Percentiles rank a stretch among this genome's conserved stretches.
phyloP scores from a whole-genome alignment of 441 rosid genomes.

The Adansonia madagascariensis region DNA sequence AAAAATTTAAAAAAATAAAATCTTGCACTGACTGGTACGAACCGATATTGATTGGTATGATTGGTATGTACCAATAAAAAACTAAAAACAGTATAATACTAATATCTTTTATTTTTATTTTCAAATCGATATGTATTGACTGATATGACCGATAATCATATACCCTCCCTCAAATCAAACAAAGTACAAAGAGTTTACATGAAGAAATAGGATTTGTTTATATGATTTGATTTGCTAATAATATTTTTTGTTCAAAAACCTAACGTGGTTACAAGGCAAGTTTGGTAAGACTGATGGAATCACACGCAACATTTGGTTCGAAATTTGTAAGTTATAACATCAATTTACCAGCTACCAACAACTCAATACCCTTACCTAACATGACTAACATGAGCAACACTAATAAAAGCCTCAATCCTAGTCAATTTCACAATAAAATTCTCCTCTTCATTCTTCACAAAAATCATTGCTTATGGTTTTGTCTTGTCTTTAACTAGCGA shows the following conservation, averaged over 20 bases:
- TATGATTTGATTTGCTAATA: conserved; percentile 13
- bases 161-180: neutral
- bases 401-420: neutral
- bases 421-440: neutral
- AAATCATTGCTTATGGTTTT: neutral
- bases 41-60: too few species aligned
- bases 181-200: neutral
- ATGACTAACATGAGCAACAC: neutral
- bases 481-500: neutral
- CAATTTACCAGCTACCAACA: conserved; percentile 9
- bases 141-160: neutral
- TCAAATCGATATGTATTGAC: too few species aligned
- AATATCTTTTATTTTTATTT: too few species aligned
- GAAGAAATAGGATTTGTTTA: neutral
- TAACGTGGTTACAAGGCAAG: neutral
- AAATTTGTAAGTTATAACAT: neutral
- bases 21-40: too few species aligned
- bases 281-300: conserved; percentile 10
- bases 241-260: neutral
- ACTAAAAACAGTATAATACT: too few species aligned
- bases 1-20: too few species aligned
- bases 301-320: neutral
- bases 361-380: conserved; percentile 6
- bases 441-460: neutral
- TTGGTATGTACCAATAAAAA: too few species aligned